Base-by-base conservation (phyloP, 495 filamentous ascomycete genomes). In the Trichoderma reesei region DNA sequence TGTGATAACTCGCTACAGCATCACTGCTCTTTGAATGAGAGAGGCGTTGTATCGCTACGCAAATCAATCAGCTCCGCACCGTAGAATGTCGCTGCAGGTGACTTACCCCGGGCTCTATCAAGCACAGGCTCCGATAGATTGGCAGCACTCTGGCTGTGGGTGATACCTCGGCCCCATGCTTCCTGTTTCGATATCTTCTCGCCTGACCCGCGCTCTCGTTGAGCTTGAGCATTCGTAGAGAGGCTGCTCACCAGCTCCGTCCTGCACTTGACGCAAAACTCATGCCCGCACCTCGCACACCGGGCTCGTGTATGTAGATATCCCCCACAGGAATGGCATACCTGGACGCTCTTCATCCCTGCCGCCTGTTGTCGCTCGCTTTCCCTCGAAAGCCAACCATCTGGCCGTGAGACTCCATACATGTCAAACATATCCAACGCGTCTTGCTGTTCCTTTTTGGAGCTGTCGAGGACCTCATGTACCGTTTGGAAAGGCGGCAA, bases 391-490 rank as follows among this genome's bases (percentile, higher is more conserved):
- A 63, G 63, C 41, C 70, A 61, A 5, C 67, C 66, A 10, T 60
- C 60, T 13, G 70, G 70, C 48, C 63, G 60, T 18, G 67, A 62
- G 33, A 70, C 66, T 11, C 70, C 70, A 63, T 68, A 69, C 39
- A 69, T 41, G 16, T 66, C 44, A 41, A 69, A 70, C 7, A 72
- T 59, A 42, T 72, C 70, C 18, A 65, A 41, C 31, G 69, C 70
- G 61, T 65, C 69, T 63, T 69, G 62, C 4, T 69, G 67, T 37
- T 67, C 65, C 11, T 62, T 66, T 5, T 64, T 60, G n/a, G 70
- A 68, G 1, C 61, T 69, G 33, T 65, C 66, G 14, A 48, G 44
- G 13, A 36, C 20, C 39, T 46, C 51, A 16, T 42, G 11, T 62
- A 61, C n/a, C 4, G 48, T 13, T 62, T 41, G 11, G 3, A 37